Evolutionary conservation across 2,329 filamentous ascomycete species (phyloP).

Genomic region (Botrytis cinerea): DNA sequence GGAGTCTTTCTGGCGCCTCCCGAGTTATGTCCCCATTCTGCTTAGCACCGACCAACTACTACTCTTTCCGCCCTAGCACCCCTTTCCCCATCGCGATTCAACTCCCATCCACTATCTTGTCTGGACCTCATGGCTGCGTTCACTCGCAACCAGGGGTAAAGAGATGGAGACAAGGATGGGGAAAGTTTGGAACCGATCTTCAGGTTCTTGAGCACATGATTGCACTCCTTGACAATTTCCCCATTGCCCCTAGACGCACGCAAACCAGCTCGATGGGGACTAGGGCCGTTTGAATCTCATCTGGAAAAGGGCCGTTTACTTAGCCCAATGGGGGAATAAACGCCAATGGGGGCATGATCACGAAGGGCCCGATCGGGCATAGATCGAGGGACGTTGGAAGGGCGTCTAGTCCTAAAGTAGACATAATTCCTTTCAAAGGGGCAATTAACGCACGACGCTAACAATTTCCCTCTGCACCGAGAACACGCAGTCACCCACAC

Average conservation of each 20-base stretch:
- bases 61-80: background rate
- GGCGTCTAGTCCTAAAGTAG: background rate
- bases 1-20: accelerated
- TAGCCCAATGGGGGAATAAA: background rate
- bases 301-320: background rate
- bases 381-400: too few relatives aligned
- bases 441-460: background rate
- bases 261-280: background rate
- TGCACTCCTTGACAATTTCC: constrained; percentile 3
- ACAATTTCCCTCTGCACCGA: background rate
- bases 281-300: accelerated
- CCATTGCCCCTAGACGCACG: background rate
- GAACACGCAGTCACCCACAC: too few relatives aligned
- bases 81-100: background rate
- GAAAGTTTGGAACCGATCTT: constrained; percentile 3
- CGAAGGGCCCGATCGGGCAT: background rate
- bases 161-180: background rate
- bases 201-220: constrained; percentile 15
- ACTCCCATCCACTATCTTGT: constrained; percentile 1
- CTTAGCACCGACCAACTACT: accelerated
- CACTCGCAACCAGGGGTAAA: constrained; percentile 5
- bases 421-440: background rate
- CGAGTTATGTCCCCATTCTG: background rate
- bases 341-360: background rate
- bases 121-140: constrained; percentile 8